A percentile compares a stretch with the other conserved stretches of the same genome.
These are phyloP conservation scores for Coniosporium tulheliwenetii DNA, from an alignment of 2,329 filamentous ascomycete genomes.

Conservation along the genomic window DNA sequence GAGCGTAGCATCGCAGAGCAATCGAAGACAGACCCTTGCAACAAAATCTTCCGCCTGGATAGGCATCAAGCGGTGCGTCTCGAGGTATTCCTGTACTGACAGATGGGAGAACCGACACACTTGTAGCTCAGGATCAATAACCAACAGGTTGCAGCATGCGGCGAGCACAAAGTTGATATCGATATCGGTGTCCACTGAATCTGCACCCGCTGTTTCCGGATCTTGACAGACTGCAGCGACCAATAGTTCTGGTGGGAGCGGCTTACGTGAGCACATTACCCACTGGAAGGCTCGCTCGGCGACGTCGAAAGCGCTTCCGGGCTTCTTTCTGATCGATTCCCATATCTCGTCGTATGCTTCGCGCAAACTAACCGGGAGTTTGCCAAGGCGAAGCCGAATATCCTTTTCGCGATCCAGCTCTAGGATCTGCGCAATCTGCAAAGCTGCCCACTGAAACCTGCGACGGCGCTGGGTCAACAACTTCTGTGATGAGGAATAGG, in stretches of 20 bases:
- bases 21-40: background rate
- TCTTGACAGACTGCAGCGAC: conserved; percentile 7
- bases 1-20: background rate
- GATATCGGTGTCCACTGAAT: conserved; percentile 3
- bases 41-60: background rate
- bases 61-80: conserved; percentile 3
- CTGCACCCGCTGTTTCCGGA: conserved; percentile 2
- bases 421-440: conserved; percentile 15
- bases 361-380: conserved; percentile 13
- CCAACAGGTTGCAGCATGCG: conserved; percentile 10
- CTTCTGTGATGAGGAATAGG: too few relatives aligned
- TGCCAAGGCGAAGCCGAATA: conserved; percentile 12
- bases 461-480: background rate
- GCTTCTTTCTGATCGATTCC: conserved; percentile 4
- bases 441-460: conserved; percentile 18
- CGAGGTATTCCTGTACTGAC: conserved; percentile 13
- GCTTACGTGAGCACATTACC: conserved; percentile 9
- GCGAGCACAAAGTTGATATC: conserved; percentile 7
- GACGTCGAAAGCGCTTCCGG: conserved; percentile 5
- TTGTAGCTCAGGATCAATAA: conserved; percentile 6
- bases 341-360: conserved; percentile 16
- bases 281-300: conserved; percentile 10
- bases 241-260: conserved; percentile 5
- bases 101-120: conserved; percentile 12
- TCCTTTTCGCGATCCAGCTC: conserved; percentile 7